These are phyloP conservation scores for Hortiboletus flavorubellus DNA, from an alignment of 768 basidiomycete genomes.

Conservation along the genomic window DNA sequence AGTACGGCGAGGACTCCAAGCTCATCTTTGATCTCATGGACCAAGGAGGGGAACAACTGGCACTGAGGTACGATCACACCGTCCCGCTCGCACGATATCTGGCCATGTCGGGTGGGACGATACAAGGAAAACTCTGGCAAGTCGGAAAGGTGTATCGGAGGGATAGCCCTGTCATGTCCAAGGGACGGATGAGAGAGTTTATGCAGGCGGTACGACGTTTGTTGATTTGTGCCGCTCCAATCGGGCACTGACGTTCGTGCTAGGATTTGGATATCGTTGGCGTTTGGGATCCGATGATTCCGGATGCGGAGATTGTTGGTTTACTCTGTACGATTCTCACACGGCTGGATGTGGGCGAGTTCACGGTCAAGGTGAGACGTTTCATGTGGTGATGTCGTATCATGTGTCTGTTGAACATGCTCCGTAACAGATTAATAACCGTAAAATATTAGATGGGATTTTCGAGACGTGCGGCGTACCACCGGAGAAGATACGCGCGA, in stretches of 20 bases:
- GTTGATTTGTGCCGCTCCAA: neutral
- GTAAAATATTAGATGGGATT: constrained; percentile 95
- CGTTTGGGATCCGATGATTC: constrained; percentile 93
- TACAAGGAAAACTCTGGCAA: constrained; percentile 88
- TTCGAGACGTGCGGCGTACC: constrained; percentile 97
- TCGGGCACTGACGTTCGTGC: neutral
- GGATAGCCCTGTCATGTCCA: constrained; percentile 96
- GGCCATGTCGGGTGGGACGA: constrained; percentile 89
- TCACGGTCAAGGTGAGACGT: constrained; percentile 78
- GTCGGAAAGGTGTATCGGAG: constrained; percentile 98
- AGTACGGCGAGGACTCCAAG: constrained; percentile 97
- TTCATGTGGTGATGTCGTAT: neutral
- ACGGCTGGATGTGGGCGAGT: constrained; percentile 88
- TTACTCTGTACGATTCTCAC: constrained; percentile 78
- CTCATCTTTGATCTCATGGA: constrained; percentile 97
- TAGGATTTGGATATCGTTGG: constrained; percentile 97
- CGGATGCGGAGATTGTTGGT: constrained; percentile 88
- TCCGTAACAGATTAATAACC: constrained; percentile 77
- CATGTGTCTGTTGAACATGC: neutral
- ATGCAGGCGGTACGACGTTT: constrained; percentile 76
- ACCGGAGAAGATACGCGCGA: constrained; percentile 80
- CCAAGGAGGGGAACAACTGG: constrained; percentile 95
- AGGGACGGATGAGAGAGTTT: constrained; percentile 98
- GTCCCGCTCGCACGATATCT: constrained; percentile 95
- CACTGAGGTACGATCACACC: constrained; percentile 93